Evolutionary conservation across 2,329 filamentous ascomycete genomes (phyloP).

Genomic region (Microsporum audouinii): DNA sequence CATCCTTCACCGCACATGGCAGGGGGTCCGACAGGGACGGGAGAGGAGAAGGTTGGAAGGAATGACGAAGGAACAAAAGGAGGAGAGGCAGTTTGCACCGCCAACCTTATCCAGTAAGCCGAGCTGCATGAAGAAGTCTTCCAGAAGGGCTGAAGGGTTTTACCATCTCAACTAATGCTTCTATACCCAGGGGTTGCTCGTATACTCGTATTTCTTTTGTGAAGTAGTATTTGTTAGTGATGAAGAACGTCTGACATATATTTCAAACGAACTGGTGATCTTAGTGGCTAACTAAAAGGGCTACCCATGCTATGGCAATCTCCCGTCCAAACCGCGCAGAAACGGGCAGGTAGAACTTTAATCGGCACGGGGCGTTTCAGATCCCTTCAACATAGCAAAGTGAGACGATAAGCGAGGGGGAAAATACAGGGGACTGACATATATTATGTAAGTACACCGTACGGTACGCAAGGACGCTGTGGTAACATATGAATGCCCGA

Average conservation of each 20-base stretch:
- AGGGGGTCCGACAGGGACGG: not conserved
- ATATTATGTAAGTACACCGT: no score
- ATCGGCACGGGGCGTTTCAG: not conserved
- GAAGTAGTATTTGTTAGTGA: not conserved
- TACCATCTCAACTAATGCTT: no score
- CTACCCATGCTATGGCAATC: not conserved
- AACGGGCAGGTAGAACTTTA: not conserved
- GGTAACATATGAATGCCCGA: no score
- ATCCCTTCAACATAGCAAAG: not conserved
- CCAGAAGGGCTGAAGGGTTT: not conserved
- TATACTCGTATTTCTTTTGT: not conserved
- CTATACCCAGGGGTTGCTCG: not conserved
- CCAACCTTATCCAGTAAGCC: not conserved
- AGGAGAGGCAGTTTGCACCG: not conserved
- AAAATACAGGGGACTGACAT: not conserved
- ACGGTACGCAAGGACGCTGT: no score
- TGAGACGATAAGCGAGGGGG: not conserved
- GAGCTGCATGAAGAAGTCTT: not conserved
- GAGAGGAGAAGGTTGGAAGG: not conserved
- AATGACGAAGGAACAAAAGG: not conserved
- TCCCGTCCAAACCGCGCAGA: slow-evolving; percentile 2
- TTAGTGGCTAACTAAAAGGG: not conserved
- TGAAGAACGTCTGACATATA: not conserved
- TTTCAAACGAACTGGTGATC: not conserved
- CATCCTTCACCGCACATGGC: not conserved